phyloP scores from a whole-genome alignment of 768 basidiomycete species.

The Hydnomerulius pinastri region DNA sequence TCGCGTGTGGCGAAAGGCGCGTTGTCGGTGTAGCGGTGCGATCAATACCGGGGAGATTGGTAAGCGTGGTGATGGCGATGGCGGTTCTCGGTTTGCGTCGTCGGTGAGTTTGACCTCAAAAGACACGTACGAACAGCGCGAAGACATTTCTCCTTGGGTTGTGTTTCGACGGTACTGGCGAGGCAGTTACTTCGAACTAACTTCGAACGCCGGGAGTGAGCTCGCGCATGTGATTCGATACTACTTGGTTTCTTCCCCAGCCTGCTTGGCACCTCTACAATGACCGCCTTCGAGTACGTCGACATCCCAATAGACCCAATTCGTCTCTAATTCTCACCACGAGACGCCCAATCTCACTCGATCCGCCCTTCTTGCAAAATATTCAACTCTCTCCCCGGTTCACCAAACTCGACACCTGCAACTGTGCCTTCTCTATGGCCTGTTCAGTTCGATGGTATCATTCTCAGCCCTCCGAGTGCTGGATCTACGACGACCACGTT shows the following conservation, averaged over 20 bases:
- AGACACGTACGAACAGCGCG: no score
- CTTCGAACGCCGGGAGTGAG: no score
- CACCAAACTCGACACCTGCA: slow-evolving; percentile 27
- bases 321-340: slow-evolving; percentile 30
- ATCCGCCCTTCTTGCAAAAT: slow-evolving; percentile 43
- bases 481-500: slow-evolving; percentile 26
- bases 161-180: no score
- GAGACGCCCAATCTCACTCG: slow-evolving; percentile 8
- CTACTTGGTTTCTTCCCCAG: background rate
- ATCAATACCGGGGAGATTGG: no score
- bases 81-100: no score
- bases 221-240: background rate
- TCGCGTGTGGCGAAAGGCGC: no score
- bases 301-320: slow-evolving; percentile 43
- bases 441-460: background rate
- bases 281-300: slow-evolving; percentile 41
- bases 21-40: no score
- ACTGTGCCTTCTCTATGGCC: background rate
- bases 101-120: no score
- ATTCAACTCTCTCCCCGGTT: slow-evolving; percentile 42
- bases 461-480: slow-evolving; percentile 15
- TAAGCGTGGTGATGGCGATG: no score
- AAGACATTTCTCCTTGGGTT: no score
- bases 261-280: slow-evolving; percentile 10
- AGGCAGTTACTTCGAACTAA: no score